Evolutionary conservation across 2,329 filamentous ascomycete genomes (phyloP), one percentile per base, ranked within the genome.

Genomic region (Penicillium polonicum): DNA sequence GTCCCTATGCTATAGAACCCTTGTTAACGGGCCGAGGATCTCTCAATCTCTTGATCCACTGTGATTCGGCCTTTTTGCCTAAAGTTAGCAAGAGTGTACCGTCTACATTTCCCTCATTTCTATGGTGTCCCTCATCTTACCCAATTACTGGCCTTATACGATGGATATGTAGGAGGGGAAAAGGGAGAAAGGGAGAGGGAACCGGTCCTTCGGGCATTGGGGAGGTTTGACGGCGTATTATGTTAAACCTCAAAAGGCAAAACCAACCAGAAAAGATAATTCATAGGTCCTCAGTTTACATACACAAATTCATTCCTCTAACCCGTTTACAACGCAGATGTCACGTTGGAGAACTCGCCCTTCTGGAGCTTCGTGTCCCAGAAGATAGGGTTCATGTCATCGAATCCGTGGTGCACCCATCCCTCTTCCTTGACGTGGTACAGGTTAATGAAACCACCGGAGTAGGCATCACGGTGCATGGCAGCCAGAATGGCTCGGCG

Each of bases 371-470:
- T 99, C 49, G 92, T 97, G 83, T 96, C 89, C 94, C 94, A 99
- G 88, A 99, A 99, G 74, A 97, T 96, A 44, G 93, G 93, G 82
- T 97, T 97, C 68, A 93, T 97, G 78, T 99, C 94, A 67, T 83
- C 92, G 84, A 99, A 99, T 62, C 94, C 94, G 74, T 97, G 93
- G 85, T 96, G 96, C 72, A 96, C 92, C 94, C 94, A 99, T 69
- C 94, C 94, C 64, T 92, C 89, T 82, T 99, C 93, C 87, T 97
- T 97, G 75, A 99, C 92, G 73, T 99, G 94, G 80, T 99, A 99
- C 73, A 97, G 76, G 81, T 99, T 99, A 84, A 99, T 97, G 81
- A 86, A 97, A 66, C 94, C 94, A 82, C 94, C 94, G 25, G 94
- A 97, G 84, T 90, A 99, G n/a, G 94, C 94, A 76, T 99, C 94